phyloP scores from a whole-genome alignment of 495 filamentous ascomycete genomes.

The Aspergillus sclerotiicarbonarius region DNA sequence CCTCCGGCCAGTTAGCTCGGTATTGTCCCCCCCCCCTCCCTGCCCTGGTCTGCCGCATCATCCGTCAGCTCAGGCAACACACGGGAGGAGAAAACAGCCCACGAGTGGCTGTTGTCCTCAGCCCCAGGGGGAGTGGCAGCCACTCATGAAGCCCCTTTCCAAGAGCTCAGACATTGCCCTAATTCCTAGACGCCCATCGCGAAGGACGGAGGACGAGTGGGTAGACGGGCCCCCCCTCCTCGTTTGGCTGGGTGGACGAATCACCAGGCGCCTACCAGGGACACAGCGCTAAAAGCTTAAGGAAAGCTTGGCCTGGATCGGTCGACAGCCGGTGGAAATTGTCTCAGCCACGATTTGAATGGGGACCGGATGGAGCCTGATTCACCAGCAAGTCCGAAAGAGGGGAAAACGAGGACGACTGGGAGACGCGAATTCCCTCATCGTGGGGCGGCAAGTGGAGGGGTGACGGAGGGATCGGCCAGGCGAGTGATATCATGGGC shows the following conservation, averaged over 20 bases:
- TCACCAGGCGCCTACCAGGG: constrained; percentile 3
- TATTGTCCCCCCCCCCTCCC: not conserved
- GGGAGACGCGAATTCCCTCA: not conserved
- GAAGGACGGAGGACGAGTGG: not conserved
- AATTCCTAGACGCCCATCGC: not conserved
- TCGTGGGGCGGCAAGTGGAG: not conserved
- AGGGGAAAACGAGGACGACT: not conserved
- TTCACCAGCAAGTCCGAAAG: not conserved
- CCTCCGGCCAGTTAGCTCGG: not conserved
- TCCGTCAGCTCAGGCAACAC: constrained; percentile 8
- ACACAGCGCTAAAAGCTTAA: constrained; percentile 18
- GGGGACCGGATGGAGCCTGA: not conserved
- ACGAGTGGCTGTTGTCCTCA: constrained; percentile 1
- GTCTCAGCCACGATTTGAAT: constrained; percentile 3
- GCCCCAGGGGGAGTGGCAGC: constrained; percentile 5
- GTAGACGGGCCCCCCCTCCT: not conserved
- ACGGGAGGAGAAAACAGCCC: constrained; percentile 7
- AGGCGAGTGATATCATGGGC: not conserved
- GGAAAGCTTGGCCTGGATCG: constrained; percentile 24
- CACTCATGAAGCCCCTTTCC: not conserved
- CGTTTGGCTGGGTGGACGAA: constrained; percentile 10
- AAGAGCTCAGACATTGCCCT: not conserved
- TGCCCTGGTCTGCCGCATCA: constrained; percentile 8
- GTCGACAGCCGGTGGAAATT: not conserved
- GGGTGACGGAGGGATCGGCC: not conserved